Percentiles rank a stretch among this genome's conserved stretches.
phyloP scores from a whole-genome alignment of 2,329 filamentous ascomycete species.

The Rutstroemia sydowiana region DNA sequence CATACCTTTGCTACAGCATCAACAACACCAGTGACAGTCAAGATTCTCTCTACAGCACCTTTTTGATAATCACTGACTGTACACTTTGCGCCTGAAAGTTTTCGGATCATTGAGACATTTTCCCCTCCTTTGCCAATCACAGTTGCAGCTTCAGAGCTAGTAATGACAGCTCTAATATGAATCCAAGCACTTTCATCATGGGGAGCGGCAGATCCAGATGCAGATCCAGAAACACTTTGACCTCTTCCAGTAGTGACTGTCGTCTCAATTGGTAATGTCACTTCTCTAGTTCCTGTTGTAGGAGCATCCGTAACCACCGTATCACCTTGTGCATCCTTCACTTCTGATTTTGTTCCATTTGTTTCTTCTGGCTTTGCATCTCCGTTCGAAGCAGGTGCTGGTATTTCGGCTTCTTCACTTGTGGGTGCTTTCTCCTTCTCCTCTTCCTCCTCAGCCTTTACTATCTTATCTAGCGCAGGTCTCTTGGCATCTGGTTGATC shows the following conservation, averaged over 20 bases:
- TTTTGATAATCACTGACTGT: conserved; percentile 98
- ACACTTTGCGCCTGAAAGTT: conserved; percentile 93
- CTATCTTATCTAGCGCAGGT: conserved; percentile 86
- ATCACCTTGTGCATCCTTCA: conserved; percentile 57
- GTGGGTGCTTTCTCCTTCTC: conserved; percentile 32
- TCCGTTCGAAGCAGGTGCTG: conserved; percentile 37
- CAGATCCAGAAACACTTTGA: conserved; percentile 12
- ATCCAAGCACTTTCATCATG: conserved; percentile 96
- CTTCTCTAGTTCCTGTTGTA: conserved; percentile 8
- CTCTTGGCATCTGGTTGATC: conserved; percentile 97
- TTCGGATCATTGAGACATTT: conserved; percentile 95
- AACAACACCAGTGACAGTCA: conserved; percentile 93
- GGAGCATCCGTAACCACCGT: conserved; percentile 56
- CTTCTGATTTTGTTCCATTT: conserved; percentile 43
- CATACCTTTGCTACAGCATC: conserved; percentile 92
- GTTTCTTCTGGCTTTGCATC: conserved; percentile 31
- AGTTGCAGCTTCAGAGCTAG: conserved; percentile 92
- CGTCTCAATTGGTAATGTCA: conserved; percentile 46
- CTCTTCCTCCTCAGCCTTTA: conserved; percentile 54
- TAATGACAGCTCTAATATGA: conserved; percentile 93
- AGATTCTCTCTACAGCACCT: conserved; percentile 91
- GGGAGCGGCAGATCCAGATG: conserved; percentile 40
- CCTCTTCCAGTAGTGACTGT: conserved; percentile 35
- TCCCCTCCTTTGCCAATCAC: conserved; percentile 98
- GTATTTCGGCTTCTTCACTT: conserved; percentile 28